These are phyloP conservation scores for Aristolochia californica DNA, from an alignment of 164 flowering plant genomes.

Conservation along the genomic window DNA sequence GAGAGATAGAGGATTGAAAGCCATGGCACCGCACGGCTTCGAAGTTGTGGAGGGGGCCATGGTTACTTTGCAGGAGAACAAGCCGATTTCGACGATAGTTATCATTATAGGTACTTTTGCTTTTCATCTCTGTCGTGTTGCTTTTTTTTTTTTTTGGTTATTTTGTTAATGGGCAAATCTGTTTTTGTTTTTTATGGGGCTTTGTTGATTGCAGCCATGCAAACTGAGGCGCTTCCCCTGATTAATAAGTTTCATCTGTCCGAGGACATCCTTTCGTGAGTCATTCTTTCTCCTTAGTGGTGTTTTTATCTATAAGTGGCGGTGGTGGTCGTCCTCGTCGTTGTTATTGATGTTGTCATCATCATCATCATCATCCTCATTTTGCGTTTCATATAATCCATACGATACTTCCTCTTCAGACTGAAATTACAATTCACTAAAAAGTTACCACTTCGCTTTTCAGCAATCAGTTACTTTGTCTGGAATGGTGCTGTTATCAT, in stretches of 20 bases:
- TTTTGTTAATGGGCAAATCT: not conserved
- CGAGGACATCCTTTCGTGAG: slow-evolving; percentile 54
- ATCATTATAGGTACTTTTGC: slow-evolving; percentile 52
- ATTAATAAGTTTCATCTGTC: slow-evolving; percentile 57
- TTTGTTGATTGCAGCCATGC: slow-evolving; percentile 58
- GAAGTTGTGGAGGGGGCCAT: slow-evolving; percentile 26
- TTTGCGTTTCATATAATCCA: too few relatives aligned
- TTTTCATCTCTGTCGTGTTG: not conserved
- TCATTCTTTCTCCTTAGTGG: slow-evolving; percentile 5
- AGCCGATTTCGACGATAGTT: slow-evolving; percentile 52
- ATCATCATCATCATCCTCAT: too few relatives aligned
- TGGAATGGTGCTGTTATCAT: too few relatives aligned
- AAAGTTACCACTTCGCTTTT: too few relatives aligned
- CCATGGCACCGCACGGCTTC: slow-evolving; percentile 39
- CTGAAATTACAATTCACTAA: too few relatives aligned
- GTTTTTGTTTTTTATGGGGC: not conserved
- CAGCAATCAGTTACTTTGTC: too few relatives aligned
- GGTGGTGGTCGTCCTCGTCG: too few relatives aligned
- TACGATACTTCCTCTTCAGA: too few relatives aligned
- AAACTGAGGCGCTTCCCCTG: slow-evolving; percentile 86
- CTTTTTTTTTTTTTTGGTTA: not conserved
- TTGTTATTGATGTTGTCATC: too few relatives aligned
- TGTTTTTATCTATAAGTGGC: not conserved
- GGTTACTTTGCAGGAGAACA: slow-evolving; percentile 20
- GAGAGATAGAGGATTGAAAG: not conserved